Evolutionary conservation across 345 rosid species (phyloP).

Genomic region (Rubroshorea leprosula): DNA sequence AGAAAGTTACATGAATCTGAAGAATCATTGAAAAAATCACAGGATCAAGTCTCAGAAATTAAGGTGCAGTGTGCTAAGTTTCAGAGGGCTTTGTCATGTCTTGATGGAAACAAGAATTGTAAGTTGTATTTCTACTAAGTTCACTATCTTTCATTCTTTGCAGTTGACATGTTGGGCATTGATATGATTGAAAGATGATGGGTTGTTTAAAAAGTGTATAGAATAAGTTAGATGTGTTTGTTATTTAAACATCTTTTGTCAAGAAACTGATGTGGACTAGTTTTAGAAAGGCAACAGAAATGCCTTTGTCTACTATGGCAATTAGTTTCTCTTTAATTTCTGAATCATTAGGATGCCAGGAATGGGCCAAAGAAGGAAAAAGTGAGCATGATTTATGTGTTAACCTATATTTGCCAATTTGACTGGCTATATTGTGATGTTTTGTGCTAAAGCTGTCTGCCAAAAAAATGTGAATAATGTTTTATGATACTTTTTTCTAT

Average conservation of each 20-base stretch:
- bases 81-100: conserved; percentile 44
- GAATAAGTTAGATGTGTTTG: conserved; percentile 1
- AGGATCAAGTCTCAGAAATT: conserved; percentile 59
- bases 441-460: background rate
- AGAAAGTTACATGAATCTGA: conserved; percentile 53
- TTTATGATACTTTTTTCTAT: background rate
- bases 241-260: background rate
- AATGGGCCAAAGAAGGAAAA: conserved; percentile 7
- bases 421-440: conserved; percentile 9
- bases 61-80: conserved; percentile 53
- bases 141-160: background rate
- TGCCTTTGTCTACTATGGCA: background rate
- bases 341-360: background rate
- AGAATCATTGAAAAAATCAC: conserved; percentile 44
- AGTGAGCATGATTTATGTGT: background rate
- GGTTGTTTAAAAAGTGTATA: background rate
- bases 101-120: conserved; percentile 42
- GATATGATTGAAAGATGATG: background rate
- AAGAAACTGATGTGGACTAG: background rate
- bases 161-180: background rate
- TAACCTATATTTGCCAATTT: conserved; percentile 6
- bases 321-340: background rate
- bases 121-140: conserved; percentile 19
- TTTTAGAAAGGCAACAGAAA: background rate
- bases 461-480: conserved; percentile 7